Percentiles rank a stretch among this genome's conserved stretches.
These are phyloP conservation scores for Stachybotrys chlorohalonatus DNA, from an alignment of 2,329 filamentous ascomycete species.

Conservation along the genomic window DNA sequence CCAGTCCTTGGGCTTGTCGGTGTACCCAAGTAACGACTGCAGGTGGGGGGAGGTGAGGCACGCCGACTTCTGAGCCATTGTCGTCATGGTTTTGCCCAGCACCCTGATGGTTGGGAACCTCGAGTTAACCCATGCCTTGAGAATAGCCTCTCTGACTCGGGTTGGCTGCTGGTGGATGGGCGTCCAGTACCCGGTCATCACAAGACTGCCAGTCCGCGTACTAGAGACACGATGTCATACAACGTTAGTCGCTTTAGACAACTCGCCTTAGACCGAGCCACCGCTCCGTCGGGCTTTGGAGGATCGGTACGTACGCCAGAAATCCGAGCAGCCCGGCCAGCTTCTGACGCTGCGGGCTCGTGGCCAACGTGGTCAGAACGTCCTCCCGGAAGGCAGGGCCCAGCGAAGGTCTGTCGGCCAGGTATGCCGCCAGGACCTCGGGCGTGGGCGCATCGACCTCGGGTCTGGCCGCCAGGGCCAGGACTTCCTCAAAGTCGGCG, in stretches of 20 bases:
- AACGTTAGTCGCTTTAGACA: not conserved
- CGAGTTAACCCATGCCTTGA: slow-evolving; percentile 53
- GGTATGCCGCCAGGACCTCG: slow-evolving; percentile 39
- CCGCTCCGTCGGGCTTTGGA: not conserved
- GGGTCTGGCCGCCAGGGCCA: slow-evolving; percentile 26
- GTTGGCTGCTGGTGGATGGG: slow-evolving; percentile 54
- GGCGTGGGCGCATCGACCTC: slow-evolving; percentile 29
- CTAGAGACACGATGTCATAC: slow-evolving; percentile 24
- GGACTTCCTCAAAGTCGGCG: slow-evolving; percentile 36
- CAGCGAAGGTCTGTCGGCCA: slow-evolving; percentile 41
- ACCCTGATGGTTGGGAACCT: slow-evolving; percentile 44
- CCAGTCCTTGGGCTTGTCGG: slow-evolving; percentile 42
- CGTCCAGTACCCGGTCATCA: slow-evolving; percentile 59
- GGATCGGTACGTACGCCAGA: slow-evolving; percentile 30
- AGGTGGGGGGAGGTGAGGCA: slow-evolving; percentile 47
- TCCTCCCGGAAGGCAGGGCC: slow-evolving; percentile 43
- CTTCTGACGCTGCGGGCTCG: slow-evolving; percentile 23
- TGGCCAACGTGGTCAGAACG: slow-evolving; percentile 32
- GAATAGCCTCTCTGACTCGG: slow-evolving; percentile 49
- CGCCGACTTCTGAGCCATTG: slow-evolving; percentile 45
- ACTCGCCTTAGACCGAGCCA: no score
- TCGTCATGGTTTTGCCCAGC: slow-evolving; percentile 46
- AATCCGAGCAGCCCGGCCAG: slow-evolving; percentile 29
- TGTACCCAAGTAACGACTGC: slow-evolving; percentile 46
- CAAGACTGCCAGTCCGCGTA: slow-evolving; percentile 51